Evolutionary conservation across 2,329 filamentous ascomycete genomes (phyloP).

Genomic region (Fusarium abutilonis): DNA sequence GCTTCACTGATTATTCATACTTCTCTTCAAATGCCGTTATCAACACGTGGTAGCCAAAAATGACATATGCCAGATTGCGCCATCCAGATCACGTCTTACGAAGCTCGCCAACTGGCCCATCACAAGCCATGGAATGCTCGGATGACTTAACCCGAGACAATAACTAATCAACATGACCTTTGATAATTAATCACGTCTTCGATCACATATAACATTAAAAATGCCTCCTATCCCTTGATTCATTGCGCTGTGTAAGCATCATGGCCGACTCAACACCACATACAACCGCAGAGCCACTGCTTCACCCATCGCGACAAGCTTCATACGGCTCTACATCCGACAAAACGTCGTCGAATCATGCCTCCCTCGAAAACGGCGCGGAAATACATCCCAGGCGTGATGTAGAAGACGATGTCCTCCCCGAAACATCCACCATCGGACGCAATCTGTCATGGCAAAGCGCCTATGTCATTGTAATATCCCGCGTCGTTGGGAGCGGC

Average conservation of each 20-base stretch:
- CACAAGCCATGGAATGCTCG: conserved; percentile 14
- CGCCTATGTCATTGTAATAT: conserved; percentile 74
- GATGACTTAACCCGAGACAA: conserved; percentile 4
- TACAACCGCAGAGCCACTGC: conserved; percentile 18
- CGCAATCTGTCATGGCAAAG: conserved; percentile 70
- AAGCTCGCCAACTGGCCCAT: conserved; percentile 20
- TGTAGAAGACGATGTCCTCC: conserved; percentile 67
- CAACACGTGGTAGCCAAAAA: no score
- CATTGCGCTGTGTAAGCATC: neutral
- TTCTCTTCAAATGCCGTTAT: no score
- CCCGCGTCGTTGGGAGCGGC: conserved; percentile 73
- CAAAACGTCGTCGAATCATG: neutral
- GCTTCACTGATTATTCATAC: no score
- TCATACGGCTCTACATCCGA: conserved; percentile 4
- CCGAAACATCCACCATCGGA: conserved; percentile 66
- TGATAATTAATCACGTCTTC: conserved; percentile 3
- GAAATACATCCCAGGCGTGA: conserved; percentile 24
- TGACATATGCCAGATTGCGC: conserved; percentile 26
- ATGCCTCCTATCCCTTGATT: neutral
- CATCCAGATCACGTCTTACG: conserved; percentile 40
- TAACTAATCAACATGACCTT: conserved; percentile 18
- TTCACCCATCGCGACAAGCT: conserved; percentile 6
- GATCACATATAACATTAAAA: neutral
- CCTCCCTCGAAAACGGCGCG: neutral
- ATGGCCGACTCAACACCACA: conserved; percentile 10